Evolutionary conservation across 1,284 basidiomycete genomes (phyloP).

Genomic region (Trichosporon coremiiforme): DNA sequence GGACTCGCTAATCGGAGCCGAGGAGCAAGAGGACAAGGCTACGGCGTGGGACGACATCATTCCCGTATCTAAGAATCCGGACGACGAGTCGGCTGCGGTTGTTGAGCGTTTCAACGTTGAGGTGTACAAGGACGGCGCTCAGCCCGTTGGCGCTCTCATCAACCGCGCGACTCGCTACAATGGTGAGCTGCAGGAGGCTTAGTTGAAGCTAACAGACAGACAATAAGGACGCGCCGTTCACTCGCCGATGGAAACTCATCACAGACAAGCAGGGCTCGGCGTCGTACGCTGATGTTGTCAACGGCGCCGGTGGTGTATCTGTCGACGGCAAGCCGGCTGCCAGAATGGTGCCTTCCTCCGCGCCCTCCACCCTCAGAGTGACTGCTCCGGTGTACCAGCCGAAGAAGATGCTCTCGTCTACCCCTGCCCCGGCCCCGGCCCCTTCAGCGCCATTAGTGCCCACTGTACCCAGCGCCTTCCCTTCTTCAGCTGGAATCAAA

Average conservation of each 20-base stretch:
- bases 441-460: neutral
- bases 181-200: constrained; percentile 52
- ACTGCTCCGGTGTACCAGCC: constrained; percentile 8
- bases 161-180: constrained; percentile 66
- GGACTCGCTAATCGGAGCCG: constrained; percentile 57
- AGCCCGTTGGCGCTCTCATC: constrained; percentile 57
- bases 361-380: neutral
- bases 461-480: constrained; percentile 1
- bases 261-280: constrained; percentile 69
- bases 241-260: constrained; percentile 70
- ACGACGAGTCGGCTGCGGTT: constrained; percentile 44
- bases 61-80: constrained; percentile 33
- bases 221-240: constrained; percentile 68
- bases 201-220: constrained; percentile 55
- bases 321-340: constrained; percentile 26
- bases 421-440: neutral
- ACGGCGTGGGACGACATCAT: constrained; percentile 53
- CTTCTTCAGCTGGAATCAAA: neutral
- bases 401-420: neutral
- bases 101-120: constrained; percentile 49
- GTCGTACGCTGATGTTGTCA: constrained; percentile 72
- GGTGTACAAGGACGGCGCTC: constrained; percentile 47
- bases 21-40: constrained; percentile 53
- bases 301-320: constrained; percentile 62
- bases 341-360: neutral